Evolutionary conservation across 352 stramenopile species (phyloP).

Genomic region (Pythium coloratum): DNA sequence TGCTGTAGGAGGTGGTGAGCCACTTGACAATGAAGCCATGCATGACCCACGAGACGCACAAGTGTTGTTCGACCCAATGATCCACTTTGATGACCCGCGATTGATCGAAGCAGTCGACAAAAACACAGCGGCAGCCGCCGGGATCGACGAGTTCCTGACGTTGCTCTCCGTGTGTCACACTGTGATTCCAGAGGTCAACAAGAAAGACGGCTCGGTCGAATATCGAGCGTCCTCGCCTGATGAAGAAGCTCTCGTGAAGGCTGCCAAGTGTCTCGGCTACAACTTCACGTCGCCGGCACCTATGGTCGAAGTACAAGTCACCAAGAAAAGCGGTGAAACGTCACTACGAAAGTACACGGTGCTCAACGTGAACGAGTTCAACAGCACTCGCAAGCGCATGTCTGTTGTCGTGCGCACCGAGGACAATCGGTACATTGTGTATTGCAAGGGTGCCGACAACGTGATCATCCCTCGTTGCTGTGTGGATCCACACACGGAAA

Average conservation of each 20-base stretch:
- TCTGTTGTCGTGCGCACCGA: slow-evolving; percentile 90
- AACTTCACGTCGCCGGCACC: slow-evolving; percentile 77
- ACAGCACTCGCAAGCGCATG: slow-evolving; percentile 97
- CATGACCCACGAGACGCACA: slow-evolving; percentile 54
- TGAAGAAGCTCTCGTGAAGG: slow-evolving; percentile 92
- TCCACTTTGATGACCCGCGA: slow-evolving; percentile 74
- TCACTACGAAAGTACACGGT: slow-evolving; percentile 51
- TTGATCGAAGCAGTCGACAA: slow-evolving; percentile 46
- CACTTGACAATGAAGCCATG: slow-evolving; percentile 19
- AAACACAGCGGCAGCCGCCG: slow-evolving; percentile 22
- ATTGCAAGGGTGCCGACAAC: slow-evolving; percentile 84
- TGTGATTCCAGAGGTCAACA: slow-evolving; percentile 66
- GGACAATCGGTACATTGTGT: slow-evolving; percentile 51
- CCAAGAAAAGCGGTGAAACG: slow-evolving; percentile 38
- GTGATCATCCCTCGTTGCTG: slow-evolving; percentile 75
- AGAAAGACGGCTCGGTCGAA: slow-evolving; percentile 46
- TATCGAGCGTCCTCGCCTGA: slow-evolving; percentile 91
- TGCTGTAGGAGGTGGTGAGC: neutral
- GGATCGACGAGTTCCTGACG: slow-evolving; percentile 72
- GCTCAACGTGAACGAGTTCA: slow-evolving; percentile 85
- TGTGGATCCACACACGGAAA: slow-evolving; percentile 33
- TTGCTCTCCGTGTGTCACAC: slow-evolving; percentile 75
- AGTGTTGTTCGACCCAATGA: slow-evolving; percentile 55
- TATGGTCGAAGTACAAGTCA: slow-evolving; percentile 54
- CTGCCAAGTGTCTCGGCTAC: slow-evolving; percentile 74